Percentiles rank a stretch among this genome's conserved stretches.
These are phyloP conservation scores for Hericium rajendrae DNA, from an alignment of 768 basidiomycete genomes.

Conservation along the genomic window DNA sequence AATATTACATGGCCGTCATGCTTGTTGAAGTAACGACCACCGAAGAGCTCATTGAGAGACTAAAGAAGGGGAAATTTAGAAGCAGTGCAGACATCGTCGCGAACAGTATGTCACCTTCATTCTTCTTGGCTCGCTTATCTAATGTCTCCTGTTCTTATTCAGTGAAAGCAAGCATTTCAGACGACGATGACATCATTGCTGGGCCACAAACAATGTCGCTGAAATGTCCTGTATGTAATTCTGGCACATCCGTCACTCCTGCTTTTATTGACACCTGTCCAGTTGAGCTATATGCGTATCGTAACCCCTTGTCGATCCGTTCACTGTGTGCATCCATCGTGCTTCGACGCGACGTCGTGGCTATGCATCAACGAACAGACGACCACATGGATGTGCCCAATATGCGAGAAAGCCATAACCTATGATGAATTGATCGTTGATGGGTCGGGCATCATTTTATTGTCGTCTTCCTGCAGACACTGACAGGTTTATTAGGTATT, in stretches of 20 bases:
- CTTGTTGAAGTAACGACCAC: conserved; percentile 74
- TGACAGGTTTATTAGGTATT: conserved; percentile 47
- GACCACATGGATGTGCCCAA: conserved; percentile 92
- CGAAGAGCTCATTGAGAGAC: conserved; percentile 53
- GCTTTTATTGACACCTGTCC: conserved; percentile 2
- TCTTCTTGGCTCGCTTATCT: not conserved
- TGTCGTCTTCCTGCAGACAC: not conserved
- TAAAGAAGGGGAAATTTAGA: conserved; percentile 60
- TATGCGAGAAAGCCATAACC: conserved; percentile 75
- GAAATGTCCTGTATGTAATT: conserved; percentile 77
- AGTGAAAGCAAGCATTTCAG: conserved; percentile 48
- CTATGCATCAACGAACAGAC: conserved; percentile 93
- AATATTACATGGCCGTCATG: conserved; percentile 79
- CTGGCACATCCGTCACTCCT: not conserved
- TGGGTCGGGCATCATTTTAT: conserved; percentile 48
- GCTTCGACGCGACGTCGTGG: conserved; percentile 94
- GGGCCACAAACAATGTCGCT: conserved; percentile 85
- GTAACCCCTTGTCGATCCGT: conserved; percentile 76
- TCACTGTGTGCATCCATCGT: conserved; percentile 85
- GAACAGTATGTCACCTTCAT: conserved; percentile 44
- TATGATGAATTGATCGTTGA: conserved; percentile 83
- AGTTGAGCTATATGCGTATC: conserved; percentile 85
- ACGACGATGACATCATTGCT: conserved; percentile 85
- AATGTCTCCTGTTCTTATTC: not conserved
- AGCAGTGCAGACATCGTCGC: conserved; percentile 54